Base-by-base conservation (phyloP, 345 rosid genomes). In the Eutrema japonicum region DNA sequence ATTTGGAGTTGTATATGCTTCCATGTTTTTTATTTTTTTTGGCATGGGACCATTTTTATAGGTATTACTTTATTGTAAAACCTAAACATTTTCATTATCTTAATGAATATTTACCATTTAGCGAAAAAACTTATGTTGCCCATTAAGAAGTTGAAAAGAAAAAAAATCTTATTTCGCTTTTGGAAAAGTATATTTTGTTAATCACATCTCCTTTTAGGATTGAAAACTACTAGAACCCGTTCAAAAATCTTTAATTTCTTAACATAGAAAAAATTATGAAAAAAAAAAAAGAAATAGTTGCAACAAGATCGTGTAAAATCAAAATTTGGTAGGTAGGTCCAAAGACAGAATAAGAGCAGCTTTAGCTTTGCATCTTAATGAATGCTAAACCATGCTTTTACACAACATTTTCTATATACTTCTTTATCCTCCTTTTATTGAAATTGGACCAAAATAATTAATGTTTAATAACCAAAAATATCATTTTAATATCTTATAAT, bases 281-380 rank as follows among this genome's bases (percentile, higher is more conserved):
- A 3, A 40, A 40, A 40, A 10, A 10, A 0, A 10, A 40, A 3
- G 6, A 29, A 29, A 1, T 30, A 43, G 51, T 43, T 62, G 13
- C 38, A 14, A 3, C n/a, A 33, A 48, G 45, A 35, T 35, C 1
- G 7, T 64, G 32, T 35, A 66, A 51, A 66, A 51, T 40, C 3
- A 49, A 35, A 32, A 10, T 30, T 52, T 0, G 35, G 46, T 62
- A 36, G 8, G 76, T 72, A 72, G 62, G 68, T 72, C 76, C 76
- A 52, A 42, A 51, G 42, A 49, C 50, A 49, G 59, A 59, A 48
- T 29, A 48, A 71, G 68, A 50, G 33, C 40, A 8, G 45, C 76
- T 71, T 71, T 72, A 43, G 54, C 76, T 72, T 72, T 72, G 76
- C 69, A 72, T 72, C 63, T 71, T 71, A 71, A 62, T 52, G 11